Evolutionary conservation across 208 protist species (phyloP), one percentile per base, ranked within the genome.

Genomic region (Spongospora subterranea): DNA sequence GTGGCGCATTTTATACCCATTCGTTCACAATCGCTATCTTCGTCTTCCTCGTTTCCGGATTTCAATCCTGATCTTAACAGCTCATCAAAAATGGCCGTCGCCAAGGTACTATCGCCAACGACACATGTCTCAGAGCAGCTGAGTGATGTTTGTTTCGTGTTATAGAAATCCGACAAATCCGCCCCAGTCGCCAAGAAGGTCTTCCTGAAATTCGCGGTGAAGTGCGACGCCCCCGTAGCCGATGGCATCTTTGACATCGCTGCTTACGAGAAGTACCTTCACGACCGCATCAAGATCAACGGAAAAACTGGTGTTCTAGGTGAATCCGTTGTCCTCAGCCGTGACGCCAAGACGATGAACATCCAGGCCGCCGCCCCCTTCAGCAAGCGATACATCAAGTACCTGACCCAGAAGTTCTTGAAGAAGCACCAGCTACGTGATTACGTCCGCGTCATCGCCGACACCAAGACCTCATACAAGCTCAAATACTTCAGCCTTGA

Each of bases 241-340:
- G 90, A 92, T 92, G 90, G 88, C 20, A 92, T 92, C 53, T 92
- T 92, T 65, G 90, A 92, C 90, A 92, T 92, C 88, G 90, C 41
- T 11, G 66, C 82, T 38, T 92, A 92, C 45, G 89, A 54, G 32
- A 92, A 82, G 88, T 92, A 92, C 90, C 90, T 92, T 1, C 32
- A 91, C 40, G 90, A 92, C 11, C 39, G 50, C 38, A 92, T 92
- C 91, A 92, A 92, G 50, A 90, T 92, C 88, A 92, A 92, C 43
- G 90, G 90, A 24, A 92, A 92, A 45, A 92, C 90, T 20, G 90
- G 90, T 45, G 88, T 90, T 43, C 89, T 92, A 17, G 90, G 90
- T 35, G 90, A 92, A 11, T 29, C 91, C 11, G 82, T 92, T 24
- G 41, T 45, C n/a, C 50, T 92, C 20, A 6, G 1, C 41, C 50